A percentile compares a stretch with the other conserved stretches of the same genome.
phyloP scores from a whole-genome alignment of 441 rosid species.

The Adansonia rubrostipa region DNA sequence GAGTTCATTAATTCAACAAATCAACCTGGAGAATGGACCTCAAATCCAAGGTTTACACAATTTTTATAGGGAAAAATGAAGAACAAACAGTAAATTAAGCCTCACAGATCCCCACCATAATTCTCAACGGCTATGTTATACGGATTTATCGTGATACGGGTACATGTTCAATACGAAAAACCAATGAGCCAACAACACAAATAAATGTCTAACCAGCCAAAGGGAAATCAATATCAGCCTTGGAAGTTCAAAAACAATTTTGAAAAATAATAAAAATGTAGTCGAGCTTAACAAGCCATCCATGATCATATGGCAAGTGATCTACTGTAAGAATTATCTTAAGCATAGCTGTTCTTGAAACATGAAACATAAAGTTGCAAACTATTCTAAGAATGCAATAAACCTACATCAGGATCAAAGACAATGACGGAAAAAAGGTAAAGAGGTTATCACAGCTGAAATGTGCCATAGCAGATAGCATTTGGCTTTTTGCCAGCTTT shows the following conservation, averaged over 20 bases:
- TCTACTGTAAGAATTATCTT: background rate
- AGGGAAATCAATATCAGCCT: background rate
- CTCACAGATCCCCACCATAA: background rate
- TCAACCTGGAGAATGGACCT: background rate
- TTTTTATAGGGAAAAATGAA: background rate
- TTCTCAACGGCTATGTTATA: no score
- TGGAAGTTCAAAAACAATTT: background rate
- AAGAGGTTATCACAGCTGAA: background rate
- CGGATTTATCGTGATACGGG: no score
- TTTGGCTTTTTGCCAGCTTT: conserved; percentile 24
- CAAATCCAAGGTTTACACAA: background rate
- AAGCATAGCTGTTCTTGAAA: background rate
- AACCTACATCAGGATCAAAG: background rate
- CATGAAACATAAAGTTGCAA: background rate
- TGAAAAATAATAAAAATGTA: no score
- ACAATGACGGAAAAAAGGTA: background rate
- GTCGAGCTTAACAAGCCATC: background rate
- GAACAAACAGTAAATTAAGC: background rate
- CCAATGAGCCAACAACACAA: no score
- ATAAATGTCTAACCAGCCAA: background rate
- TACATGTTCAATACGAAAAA: no score
- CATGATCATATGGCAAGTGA: background rate
- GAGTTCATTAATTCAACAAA: background rate
- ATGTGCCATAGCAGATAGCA: conserved; percentile 1
- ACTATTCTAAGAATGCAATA: background rate